Percentiles rank a stretch among this genome's conserved stretches.
Conservation (phyloP, 2,329 filamentous ascomycete species). For the Cordyceps cateniannulata region DNA sequence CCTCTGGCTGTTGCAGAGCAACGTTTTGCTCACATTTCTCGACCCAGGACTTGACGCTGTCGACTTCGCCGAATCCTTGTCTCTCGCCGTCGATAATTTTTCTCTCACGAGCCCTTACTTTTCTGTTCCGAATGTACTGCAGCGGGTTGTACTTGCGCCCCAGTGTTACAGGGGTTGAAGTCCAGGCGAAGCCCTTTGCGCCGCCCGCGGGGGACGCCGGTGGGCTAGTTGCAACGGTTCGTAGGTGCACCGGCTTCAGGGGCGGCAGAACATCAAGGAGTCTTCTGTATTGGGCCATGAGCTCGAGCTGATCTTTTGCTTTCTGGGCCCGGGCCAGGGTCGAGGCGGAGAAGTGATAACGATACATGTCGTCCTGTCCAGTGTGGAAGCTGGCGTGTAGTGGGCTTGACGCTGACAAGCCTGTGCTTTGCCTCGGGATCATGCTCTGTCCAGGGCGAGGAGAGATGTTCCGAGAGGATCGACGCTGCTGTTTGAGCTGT, state of each 20-base stretch:
- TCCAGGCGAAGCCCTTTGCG: slow-evolving; percentile 11
- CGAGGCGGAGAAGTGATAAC: slow-evolving; percentile 67
- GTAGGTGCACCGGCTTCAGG: slow-evolving; percentile 43
- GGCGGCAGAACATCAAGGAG: slow-evolving; percentile 75
- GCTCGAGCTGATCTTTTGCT: slow-evolving; percentile 77
- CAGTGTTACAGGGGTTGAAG: slow-evolving; percentile 25
- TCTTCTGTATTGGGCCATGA: slow-evolving; percentile 77
- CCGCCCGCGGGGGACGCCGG: slow-evolving; percentile 31
- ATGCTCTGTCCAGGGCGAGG: slow-evolving; percentile 44
- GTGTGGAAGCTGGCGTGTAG: slow-evolving; percentile 40
- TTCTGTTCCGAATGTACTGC: slow-evolving; percentile 87
- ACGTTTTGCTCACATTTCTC: slow-evolving; percentile 48
- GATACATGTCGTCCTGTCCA: slow-evolving; percentile 39
- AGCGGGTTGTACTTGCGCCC: slow-evolving; percentile 83
- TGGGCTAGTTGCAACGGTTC: slow-evolving; percentile 34
- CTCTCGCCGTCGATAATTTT: slow-evolving; percentile 65
- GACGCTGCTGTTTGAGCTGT: slow-evolving; percentile 66
- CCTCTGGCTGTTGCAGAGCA: slow-evolving; percentile 18
- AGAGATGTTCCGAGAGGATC: slow-evolving; percentile 54
- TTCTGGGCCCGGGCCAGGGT: slow-evolving; percentile 79
- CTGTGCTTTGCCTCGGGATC: slow-evolving; percentile 35
- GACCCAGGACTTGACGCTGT: slow-evolving; percentile 69
- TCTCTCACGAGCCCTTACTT: slow-evolving; percentile 72
- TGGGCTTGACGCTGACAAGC: slow-evolving; percentile 35
- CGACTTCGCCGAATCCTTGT: slow-evolving; percentile 70